Evolutionary conservation across 202 grass and related monocot species (phyloP), one percentile per base, ranked within the genome.

Genomic region (Panicum hallii): DNA sequence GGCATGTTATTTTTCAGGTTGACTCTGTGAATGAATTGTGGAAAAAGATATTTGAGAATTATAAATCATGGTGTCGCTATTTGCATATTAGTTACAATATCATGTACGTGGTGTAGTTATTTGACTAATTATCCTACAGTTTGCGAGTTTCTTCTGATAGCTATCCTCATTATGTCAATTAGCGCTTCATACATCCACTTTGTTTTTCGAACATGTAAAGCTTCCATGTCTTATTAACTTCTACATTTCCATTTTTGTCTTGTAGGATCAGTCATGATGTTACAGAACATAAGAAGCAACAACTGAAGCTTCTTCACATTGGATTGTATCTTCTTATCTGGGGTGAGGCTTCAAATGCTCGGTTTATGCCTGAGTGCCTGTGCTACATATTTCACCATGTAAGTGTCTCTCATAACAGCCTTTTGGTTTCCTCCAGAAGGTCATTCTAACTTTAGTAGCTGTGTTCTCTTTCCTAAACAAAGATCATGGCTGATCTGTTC

Each of bases 281-380:
- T 11, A 63, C 84, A 78, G 67, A 66, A 74, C 74, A 79, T 83
- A 79, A 83, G 44, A 67, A 85, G 82, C 89, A 91, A 84, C 95
- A 98, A 36, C 14, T 90, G 80, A 87, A 86, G 54, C 95, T 98
- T 81, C 91, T 98, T 68, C 85, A 93, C 78, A 95, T 95, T 83
- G 95, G 93, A 63, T 83, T 98, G 70, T 98, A 98, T 78, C 87
- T 98, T 87, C 90, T 98, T 85, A 98, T 98, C 50, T 98, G 95
- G 95, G 95, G 93, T 28, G 95, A 98, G 70, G 95, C 95, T 86
- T 93, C 95, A 45, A 98, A 93, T 92, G 78, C 93, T 46, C 92
- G 95, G 52, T 98, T 98, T 87, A 98, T 98, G 95, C 95, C 95
- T 81, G 95, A 98, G 82, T 98, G 95, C 74, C 79, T 98, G 43